Evolutionary conservation across 345 rosid species (phyloP), one percentile per base, ranked within the genome.

Genomic region (Eucalyptus globulus): DNA sequence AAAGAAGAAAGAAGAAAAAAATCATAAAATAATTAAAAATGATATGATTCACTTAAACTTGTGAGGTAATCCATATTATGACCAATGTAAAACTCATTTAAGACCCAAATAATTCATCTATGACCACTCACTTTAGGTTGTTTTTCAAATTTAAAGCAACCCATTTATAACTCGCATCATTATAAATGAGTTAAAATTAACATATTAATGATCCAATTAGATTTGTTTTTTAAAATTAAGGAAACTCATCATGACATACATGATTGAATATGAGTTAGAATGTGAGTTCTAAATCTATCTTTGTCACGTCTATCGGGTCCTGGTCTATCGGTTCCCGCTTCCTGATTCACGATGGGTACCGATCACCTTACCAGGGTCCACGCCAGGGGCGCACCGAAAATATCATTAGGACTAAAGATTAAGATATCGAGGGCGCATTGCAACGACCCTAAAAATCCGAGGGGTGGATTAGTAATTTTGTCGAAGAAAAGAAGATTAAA

Each of bases 1-100:
- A 56, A 9, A 6, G 0, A 43, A 50, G 2, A 1, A 22, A 34
- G 34, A 34, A 34, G 34, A 34, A 34, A 17, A 51, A 9, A 4
- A 24, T 22, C 5, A 54, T 22, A 56, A 56, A 56, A 56, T 9
- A 56, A 56, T 56, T 22, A 9, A 24, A 56, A 24, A 56, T 56
- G 14, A 56, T 26, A 0, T 0, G 14, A 56, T 56, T 56, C 14
- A 56, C 62, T 56, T 56, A 56, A 7, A 26, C 1, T 21, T 54
- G 58, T 54, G 8, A 54, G 26, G 6, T 24, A 56, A 53, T 53
- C 11, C 58, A 53, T 21, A 53, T 53, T 4, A 21, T 53, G 26
- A 56, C 62, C 3, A 26, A 26, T 56, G 12, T 24, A 56, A 24
- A 26, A 56, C 14, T 26, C 13, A 56, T 56, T 56, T 0, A 56